Base-by-base conservation (phyloP, 805 yeast genomes). In the Martiniozyma abietophila region DNA sequence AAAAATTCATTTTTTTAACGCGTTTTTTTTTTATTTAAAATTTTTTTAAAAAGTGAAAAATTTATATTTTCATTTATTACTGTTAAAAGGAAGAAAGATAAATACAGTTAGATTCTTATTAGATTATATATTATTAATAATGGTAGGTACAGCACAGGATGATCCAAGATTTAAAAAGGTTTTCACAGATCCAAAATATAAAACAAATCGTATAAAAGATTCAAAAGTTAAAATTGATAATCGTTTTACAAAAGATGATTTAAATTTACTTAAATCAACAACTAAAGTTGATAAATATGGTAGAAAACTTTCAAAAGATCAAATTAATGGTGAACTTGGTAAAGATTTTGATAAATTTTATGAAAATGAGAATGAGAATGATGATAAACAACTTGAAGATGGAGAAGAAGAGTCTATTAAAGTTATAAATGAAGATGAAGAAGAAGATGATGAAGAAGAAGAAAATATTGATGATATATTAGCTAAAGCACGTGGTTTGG, bases 151-250 rank as follows among this genome's bases (percentile, higher is more conserved):
- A 20, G 35, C 20, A 11, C 12, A 77, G 2, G 49, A 57, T 3
- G 97, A 92, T 60, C 69, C 78, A 17, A 73, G 97, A 53, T 89
- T 89, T 56, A 60, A 80, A 7, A 64, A 76, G 7, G 80, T 89
- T 6, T 84, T 80, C 47, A 73, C 69, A 44, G 98, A 92, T 57
- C 97, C 97, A 4, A 68, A 95, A 43, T 92, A 89, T 62, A 78
- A 73, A 40, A 60, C 74, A 18, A 88, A 95, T 2, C 78, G 68
- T 49, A 69, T 67, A 53, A 76, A 74, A 46, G 75, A 78, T 37
- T 60, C 76, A 41, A 81, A 80, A 53, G 80, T 85, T 25, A 75
- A 81, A 46, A 67, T 92, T 17, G 98, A 92, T 58, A 80, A 75
- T 38, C 74, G 98, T 57, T 92, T 92, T 59, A 59, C 65, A 34